Evolutionary conservation across 805 yeast species (phyloP).

Genomic region (Wickerhamiella lipophila): DNA sequence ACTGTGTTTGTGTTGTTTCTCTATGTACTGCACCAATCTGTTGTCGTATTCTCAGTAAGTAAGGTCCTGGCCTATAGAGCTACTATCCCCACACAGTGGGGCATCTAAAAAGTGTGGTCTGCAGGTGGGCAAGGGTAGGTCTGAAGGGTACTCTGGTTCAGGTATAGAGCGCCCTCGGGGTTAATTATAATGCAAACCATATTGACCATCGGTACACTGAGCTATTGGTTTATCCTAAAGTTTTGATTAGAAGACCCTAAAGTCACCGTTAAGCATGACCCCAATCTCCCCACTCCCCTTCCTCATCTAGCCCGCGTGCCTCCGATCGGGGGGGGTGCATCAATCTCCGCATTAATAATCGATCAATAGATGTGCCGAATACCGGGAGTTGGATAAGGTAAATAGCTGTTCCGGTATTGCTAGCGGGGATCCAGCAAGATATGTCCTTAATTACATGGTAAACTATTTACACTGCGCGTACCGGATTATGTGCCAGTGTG

Average conservation of each 20-base stretch:
- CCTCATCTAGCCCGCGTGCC: not conserved
- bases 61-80: no score
- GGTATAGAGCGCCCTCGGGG: not conserved
- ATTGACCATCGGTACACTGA: no score
- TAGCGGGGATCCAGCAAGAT: not conserved
- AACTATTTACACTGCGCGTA: not conserved
- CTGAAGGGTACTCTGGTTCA: no score
- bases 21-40: no score
- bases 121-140: constrained; percentile 1
- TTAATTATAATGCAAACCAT: no score
- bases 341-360: not conserved
- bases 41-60: no score
- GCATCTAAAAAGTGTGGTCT: not conserved
- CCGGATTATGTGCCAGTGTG: not conserved
- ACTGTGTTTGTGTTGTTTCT: no score
- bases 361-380: not conserved
- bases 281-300: no score
- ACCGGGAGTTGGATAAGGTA: not conserved
- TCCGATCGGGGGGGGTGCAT: not conserved
- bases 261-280: no score
- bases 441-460: not conserved
- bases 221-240: no score
- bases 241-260: no score
- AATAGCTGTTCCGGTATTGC: not conserved
- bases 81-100: not conserved